A percentile compares a stretch with the other conserved stretches of the same genome.
Evolutionary conservation across 2,329 filamentous ascomycete genomes (phyloP).

Genomic region (Ophiostoma pallidulum): DNA sequence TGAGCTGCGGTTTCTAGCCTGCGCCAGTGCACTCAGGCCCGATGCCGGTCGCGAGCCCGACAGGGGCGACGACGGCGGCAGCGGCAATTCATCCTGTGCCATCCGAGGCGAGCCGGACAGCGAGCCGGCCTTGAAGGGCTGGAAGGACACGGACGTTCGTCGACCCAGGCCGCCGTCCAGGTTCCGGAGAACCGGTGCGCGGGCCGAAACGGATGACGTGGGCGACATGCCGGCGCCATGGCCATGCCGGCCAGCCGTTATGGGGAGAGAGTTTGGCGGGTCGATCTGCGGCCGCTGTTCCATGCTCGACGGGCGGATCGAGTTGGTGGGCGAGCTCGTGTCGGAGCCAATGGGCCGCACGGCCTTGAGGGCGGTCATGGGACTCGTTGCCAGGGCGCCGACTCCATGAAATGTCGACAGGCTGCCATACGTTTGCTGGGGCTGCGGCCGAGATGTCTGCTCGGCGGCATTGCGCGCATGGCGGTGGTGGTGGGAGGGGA

Average conservation of each 20-base stretch:
- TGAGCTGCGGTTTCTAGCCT: slow-evolving; percentile 60
- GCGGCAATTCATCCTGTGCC: slow-evolving; percentile 38
- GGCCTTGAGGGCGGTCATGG: slow-evolving; percentile 71
- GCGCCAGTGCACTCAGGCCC: slow-evolving; percentile 40
- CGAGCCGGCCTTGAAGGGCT: slow-evolving; percentile 92
- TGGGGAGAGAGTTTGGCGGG: slow-evolving; percentile 45
- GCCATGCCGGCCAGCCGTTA: slow-evolving; percentile 22
- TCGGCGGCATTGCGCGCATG: slow-evolving; percentile 42
- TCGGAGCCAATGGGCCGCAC: slow-evolving; percentile 54
- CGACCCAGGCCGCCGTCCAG: slow-evolving; percentile 50
- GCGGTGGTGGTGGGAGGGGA: slow-evolving; percentile 57
- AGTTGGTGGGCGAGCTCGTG: slow-evolving; percentile 48
- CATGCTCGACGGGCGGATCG: slow-evolving; percentile 34
- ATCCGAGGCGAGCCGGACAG: slow-evolving; percentile 74
- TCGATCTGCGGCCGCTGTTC: slow-evolving; percentile 26
- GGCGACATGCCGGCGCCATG: not conserved
- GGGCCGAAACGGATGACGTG: slow-evolving; percentile 18
- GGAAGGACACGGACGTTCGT: slow-evolving; percentile 78
- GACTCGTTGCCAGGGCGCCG: slow-evolving; percentile 68
- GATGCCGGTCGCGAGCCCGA: slow-evolving; percentile 38
- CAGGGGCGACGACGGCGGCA: slow-evolving; percentile 44
- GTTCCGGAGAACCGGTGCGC: slow-evolving; percentile 30
- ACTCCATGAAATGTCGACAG: slow-evolving; percentile 84
- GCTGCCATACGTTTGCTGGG: slow-evolving; percentile 73
- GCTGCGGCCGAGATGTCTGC: slow-evolving; percentile 23